phyloP scores from a whole-genome alignment of 768 basidiomycete genomes.

The Stropharia rugosoannulata region DNA sequence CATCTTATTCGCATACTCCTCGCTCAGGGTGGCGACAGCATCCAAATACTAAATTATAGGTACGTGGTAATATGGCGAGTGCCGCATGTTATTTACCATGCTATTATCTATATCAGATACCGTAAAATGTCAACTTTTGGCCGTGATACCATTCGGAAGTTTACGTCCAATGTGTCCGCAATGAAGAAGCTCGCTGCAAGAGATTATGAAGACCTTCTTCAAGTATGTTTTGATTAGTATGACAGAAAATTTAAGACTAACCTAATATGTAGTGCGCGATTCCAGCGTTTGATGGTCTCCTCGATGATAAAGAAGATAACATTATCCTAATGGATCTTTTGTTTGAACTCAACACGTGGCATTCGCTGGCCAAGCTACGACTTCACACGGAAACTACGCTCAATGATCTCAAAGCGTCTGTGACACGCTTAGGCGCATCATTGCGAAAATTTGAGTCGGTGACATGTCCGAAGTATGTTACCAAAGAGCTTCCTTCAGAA shows the following conservation, averaged over 20 bases:
- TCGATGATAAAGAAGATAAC: slow-evolving; percentile 30
- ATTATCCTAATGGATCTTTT: slow-evolving; percentile 24
- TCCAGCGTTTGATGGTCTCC: slow-evolving; percentile 32
- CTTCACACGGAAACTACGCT: slow-evolving; percentile 34
- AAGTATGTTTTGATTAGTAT: slow-evolving; percentile 22
- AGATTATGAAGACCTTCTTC: slow-evolving; percentile 43
- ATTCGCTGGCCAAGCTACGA: slow-evolving; percentile 31
- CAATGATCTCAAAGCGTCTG: slow-evolving; percentile 22
- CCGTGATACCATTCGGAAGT: slow-evolving; percentile 31
- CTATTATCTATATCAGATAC: slow-evolving; percentile 16
- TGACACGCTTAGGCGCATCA: slow-evolving; percentile 23
- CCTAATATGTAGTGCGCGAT: slow-evolving; percentile 24
- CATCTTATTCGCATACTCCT: slow-evolving; percentile 34
- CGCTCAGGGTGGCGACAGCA: slow-evolving; percentile 11
- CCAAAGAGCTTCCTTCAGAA: slow-evolving; percentile 22
- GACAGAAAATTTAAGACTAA: not conserved
- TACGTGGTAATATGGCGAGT: not conserved
- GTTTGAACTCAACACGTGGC: slow-evolving; percentile 32
- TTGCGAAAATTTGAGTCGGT: slow-evolving; percentile 21
- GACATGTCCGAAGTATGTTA: slow-evolving; percentile 16
- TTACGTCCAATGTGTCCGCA: slow-evolving; percentile 30
- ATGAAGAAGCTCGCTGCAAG: slow-evolving; percentile 35
- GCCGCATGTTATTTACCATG: not conserved
- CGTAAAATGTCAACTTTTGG: slow-evolving; percentile 28
- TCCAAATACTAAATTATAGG: slow-evolving; percentile 15